These are phyloP conservation scores for Phytophthora aleatoria DNA, from an alignment of 352 stramenopile genomes.

Conservation along the genomic window DNA sequence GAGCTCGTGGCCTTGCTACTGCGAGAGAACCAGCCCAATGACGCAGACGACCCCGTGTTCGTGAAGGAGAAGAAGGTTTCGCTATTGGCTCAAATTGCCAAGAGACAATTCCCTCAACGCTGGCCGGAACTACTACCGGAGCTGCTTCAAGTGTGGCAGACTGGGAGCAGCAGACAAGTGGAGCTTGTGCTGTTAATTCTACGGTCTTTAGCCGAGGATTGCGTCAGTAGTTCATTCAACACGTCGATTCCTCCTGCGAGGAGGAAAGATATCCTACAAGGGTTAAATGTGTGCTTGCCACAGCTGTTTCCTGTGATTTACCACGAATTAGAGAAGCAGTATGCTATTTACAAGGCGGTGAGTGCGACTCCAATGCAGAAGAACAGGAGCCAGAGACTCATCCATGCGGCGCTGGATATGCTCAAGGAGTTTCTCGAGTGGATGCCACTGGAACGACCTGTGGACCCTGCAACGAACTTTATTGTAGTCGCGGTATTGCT, in stretches of 20 bases:
- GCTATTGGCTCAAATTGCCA: constrained; percentile 73
- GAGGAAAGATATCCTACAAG: constrained; percentile 82
- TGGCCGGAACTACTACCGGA: constrained; percentile 74
- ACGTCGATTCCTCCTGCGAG: constrained; percentile 71
- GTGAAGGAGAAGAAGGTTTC: constrained; percentile 81
- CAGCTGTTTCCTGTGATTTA: constrained; percentile 76
- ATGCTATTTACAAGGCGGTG: constrained; percentile 45
- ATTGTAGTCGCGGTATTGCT: constrained; percentile 67
- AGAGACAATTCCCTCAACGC: constrained; percentile 84
- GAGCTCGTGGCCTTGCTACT: constrained; percentile 71
- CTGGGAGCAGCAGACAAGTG: constrained; percentile 47
- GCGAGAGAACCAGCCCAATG: constrained; percentile 1
- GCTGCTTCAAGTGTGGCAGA: constrained; percentile 64
- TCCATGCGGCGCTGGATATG: constrained; percentile 70
- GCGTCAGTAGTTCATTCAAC: constrained; percentile 81
- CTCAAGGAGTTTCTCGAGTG: constrained; percentile 86
- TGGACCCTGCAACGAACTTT: constrained; percentile 61
- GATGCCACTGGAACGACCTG: constrained; percentile 71
- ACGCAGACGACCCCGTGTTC: constrained; percentile 57
- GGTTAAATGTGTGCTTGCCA: constrained; percentile 71
- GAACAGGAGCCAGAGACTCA: constrained; percentile 52
- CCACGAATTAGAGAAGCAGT: constrained; percentile 77
- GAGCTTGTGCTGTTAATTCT: constrained; percentile 78
- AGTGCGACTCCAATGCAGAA: constrained; percentile 22
- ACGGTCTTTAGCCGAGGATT: constrained; percentile 78